These are phyloP conservation scores for Chytridium lagenaria DNA, from an alignment of 371 early-diverging fungal species.

Conservation along the genomic window DNA sequence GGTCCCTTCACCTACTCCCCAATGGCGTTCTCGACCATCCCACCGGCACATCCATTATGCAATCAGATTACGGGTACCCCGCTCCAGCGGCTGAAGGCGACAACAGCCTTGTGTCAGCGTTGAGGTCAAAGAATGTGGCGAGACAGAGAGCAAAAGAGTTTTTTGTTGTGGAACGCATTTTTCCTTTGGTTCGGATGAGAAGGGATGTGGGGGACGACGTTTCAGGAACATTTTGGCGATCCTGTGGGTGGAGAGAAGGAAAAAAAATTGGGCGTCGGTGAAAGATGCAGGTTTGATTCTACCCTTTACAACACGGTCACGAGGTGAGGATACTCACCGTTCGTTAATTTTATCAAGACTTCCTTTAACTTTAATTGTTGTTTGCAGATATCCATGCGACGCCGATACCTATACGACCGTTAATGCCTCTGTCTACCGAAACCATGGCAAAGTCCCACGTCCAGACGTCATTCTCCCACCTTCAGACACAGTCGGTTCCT, in stretches of 20 bases:
- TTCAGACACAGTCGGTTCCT: not conserved
- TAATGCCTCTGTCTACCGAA: slow-evolving; percentile 6
- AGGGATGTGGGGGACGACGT: not conserved
- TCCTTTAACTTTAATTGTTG: not conserved
- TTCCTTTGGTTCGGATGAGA: slow-evolving; percentile 20
- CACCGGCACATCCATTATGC: slow-evolving; percentile 19
- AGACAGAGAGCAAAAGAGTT: slow-evolving; percentile 13
- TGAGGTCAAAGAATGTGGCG: not conserved
- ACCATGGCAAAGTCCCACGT: not conserved
- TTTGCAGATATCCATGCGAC: slow-evolving; percentile 27
- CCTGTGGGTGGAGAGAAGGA: not conserved
- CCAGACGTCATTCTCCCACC: slow-evolving; percentile 14
- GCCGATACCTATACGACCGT: slow-evolving; percentile 23
- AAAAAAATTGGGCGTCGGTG: not conserved
- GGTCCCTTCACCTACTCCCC: slow-evolving; percentile 14
- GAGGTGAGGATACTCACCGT: slow-evolving; percentile 17
- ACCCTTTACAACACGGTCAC: slow-evolving; percentile 33
- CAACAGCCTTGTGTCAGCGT: not conserved
- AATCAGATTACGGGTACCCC: slow-evolving; percentile 3
- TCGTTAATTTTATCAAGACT: not conserved
- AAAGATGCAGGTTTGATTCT: slow-evolving; percentile 25
- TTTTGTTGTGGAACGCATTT: slow-evolving; percentile 27
- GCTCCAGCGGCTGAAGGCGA: slow-evolving; percentile 4
- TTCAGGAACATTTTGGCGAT: slow-evolving; percentile 12
- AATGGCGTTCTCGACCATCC: slow-evolving; percentile 3